Evolutionary conservation across 1,284 basidiomycete genomes (phyloP), one percentile per base, ranked within the genome.

Genomic region (Sanghuangporus weigelae): DNA sequence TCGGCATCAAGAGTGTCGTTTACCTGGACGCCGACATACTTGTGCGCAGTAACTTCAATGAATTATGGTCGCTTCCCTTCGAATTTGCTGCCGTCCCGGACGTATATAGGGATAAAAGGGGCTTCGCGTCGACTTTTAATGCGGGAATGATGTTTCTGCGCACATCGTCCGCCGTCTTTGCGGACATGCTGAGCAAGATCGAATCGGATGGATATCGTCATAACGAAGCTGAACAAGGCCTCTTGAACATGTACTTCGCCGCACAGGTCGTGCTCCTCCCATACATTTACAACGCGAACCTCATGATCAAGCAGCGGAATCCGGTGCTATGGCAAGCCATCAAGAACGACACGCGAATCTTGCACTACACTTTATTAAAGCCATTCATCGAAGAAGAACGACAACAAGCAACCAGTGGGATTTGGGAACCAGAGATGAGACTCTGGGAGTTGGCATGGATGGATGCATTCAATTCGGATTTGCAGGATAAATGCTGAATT

Each of bases 21-120:
- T 80, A 79, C 67, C 68, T 81, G 51, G 79, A 80, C 66, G 77
- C 75, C n/a, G 78, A 80, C 69, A 76, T 76, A 21, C 72, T 80
- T 62, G 77, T 79, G 19, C 72, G 70, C 19, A 68, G 71, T 36
- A 76, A 75, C 66, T 76, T 80, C 63, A 77, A 80, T 68, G 79
- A 81, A 71, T 72, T 80, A 14, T 80, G 80, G 70, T 68, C 73
- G 11, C 68, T 77, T 3, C 78, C 78, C 11, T 80, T 74, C 71
- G 69, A 71, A 44, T 79, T 81, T 65, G 79, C 71, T 6, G 79
- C 79, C 2, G 78, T 77, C 2, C 78, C 78, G 1, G 78, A 79
- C 67, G 73, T 79, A 7, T 78, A 74, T 65, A 55, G 64, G 38
- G 72, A 72, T 65, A 53, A 66, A n/a, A 69, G 71, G 7, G 77